phyloP scores from a whole-genome alignment of 768 basidiomycete genomes.

The Tricholoma sp. region DNA sequence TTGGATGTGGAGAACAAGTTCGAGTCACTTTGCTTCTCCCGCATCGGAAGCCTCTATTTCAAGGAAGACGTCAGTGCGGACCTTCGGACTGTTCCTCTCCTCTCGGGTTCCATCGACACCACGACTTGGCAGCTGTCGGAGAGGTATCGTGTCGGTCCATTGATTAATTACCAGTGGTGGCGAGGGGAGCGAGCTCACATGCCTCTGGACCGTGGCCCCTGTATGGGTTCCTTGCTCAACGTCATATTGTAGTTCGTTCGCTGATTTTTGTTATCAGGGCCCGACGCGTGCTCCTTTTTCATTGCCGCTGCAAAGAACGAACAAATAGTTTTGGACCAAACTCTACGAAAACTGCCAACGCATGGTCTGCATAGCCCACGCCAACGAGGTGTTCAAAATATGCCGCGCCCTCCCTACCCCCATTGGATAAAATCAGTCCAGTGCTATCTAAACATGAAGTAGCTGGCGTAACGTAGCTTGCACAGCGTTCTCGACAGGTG shows the following conservation, averaged over 20 bases:
- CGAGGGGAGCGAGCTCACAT: conserved; percentile 19
- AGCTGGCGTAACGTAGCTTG: no score
- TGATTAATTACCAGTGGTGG: conserved; percentile 23
- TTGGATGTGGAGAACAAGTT: conserved; percentile 18
- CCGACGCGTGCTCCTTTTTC: conserved; percentile 15
- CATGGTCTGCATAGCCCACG: no score
- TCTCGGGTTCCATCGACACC: conserved; percentile 7
- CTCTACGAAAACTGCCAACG: no score
- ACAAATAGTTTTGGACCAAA: conserved; percentile 1
- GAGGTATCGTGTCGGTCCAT: conserved; percentile 25
- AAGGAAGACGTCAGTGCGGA: conserved; percentile 20
- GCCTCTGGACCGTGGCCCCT: conserved; percentile 26
- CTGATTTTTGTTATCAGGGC: conserved; percentile 8
- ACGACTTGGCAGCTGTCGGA: conserved; percentile 10
- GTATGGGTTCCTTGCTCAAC: conserved; percentile 14
- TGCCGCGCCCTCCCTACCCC: no score
- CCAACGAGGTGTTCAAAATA: no score
- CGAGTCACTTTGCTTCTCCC: conserved; percentile 18
- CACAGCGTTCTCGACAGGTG: no score
- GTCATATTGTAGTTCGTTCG: not conserved
- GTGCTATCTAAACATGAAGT: no score
- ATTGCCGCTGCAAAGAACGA: conserved; percentile 8
- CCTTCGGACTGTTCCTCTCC: conserved; percentile 2
- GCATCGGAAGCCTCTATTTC: conserved; percentile 31
- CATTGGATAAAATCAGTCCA: no score